Conservation (phyloP, 2,329 filamentous ascomycete species). For the Arthroderma sp. region DNA sequence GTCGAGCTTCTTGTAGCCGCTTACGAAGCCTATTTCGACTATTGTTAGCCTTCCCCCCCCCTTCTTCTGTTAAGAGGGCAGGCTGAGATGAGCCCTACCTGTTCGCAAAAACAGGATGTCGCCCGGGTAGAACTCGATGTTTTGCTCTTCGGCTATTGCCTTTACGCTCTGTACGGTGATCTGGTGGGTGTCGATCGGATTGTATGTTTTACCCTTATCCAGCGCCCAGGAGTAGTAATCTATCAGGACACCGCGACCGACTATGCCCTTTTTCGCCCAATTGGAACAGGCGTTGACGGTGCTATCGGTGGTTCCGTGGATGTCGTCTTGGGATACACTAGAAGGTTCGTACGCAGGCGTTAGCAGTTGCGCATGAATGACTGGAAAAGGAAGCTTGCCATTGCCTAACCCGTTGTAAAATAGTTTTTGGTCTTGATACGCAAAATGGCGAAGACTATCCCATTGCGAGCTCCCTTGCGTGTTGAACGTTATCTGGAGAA, state of each 20-base stretch:
- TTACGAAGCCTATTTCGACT: constrained; percentile 15
- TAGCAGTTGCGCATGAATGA: too few relatives aligned
- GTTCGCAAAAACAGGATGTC: constrained; percentile 40
- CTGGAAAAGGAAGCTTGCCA: too few relatives aligned
- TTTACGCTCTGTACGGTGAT: constrained; percentile 24
- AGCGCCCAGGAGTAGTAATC: constrained; percentile 38
- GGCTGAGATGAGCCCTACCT: constrained; percentile 20
- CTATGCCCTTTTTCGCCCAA: constrained; percentile 36
- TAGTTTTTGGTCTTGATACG: too few relatives aligned
- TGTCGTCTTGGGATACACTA: too few relatives aligned
- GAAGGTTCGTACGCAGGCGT: too few relatives aligned
- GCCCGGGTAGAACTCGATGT: constrained; percentile 34
- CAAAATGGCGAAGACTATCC: too few relatives aligned
- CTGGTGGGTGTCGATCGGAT: constrained; percentile 29
- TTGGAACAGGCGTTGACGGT: constrained; percentile 10
- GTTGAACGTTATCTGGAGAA: too few relatives aligned
- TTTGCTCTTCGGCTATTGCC: constrained; percentile 29
- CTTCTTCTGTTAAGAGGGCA: too few relatives aligned
- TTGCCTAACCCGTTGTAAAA: too few relatives aligned
- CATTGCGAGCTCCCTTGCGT: too few relatives aligned
- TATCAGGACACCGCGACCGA: constrained; percentile 39
- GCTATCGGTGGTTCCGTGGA: too few relatives aligned
- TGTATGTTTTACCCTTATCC: constrained; percentile 27
- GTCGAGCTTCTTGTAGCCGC: constrained; percentile 27
- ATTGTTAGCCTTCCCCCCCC: too few relatives aligned